Percentiles rank a stretch among this genome's conserved stretches.
Conservation (phyloP, 495 filamentous ascomycete species). For the Massariosphaeria phaeospora region DNA sequence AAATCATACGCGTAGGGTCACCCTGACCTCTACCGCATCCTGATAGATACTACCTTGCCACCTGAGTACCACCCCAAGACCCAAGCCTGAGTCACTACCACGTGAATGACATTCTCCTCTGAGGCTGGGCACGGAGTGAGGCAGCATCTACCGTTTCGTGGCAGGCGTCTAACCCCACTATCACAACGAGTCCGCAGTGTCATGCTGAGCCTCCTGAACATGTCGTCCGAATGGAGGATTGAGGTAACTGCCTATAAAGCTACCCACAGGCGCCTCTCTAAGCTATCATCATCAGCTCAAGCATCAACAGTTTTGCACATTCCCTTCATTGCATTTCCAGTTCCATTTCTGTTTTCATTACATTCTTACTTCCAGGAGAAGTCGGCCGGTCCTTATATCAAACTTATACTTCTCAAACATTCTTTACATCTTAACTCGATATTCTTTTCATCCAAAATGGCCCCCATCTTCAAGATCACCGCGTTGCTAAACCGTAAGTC, state of each 20-base stretch:
- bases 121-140: conserved; percentile 7
- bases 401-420: neutral
- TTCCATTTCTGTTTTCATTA: too few relatives aligned
- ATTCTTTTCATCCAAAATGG: conserved; percentile 10
- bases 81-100: neutral
- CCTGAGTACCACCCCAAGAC: neutral
- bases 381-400: conserved; percentile 25
- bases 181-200: conserved; percentile 14
- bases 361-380: conserved; percentile 21
- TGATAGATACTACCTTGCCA: conserved; percentile 3
- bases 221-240: conserved; percentile 1
- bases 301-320: conserved; percentile 4
- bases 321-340: conserved; percentile 3
- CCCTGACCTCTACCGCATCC: neutral
- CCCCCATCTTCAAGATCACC: conserved; percentile 20
- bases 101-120: neutral
- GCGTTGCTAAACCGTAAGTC: conserved; percentile 19
- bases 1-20: neutral
- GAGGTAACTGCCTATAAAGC: conserved; percentile 19
- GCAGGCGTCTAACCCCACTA: conserved; percentile 5
- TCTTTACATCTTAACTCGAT: conserved; percentile 1
- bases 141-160: conserved; percentile 16
- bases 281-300: conserved; percentile 7
- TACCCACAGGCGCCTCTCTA: neutral
- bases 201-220: conserved; percentile 10